A percentile compares a stretch with the other conserved stretches of the same genome.
Conservation (phyloP, 768 basidiomycete species). For the Lactifluus echinatus region DNA sequence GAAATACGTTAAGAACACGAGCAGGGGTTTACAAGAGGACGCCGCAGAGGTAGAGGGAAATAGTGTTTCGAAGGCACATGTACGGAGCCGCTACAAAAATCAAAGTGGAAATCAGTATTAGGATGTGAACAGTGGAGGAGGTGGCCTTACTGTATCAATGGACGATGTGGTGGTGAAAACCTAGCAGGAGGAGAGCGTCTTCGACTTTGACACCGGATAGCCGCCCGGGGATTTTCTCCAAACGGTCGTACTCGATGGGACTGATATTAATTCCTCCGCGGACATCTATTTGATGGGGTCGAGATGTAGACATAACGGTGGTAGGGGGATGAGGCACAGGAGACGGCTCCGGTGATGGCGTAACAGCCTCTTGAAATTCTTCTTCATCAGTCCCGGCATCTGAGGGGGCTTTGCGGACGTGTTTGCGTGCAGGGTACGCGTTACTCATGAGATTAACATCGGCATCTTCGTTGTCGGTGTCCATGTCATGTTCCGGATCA, state of each 20-base stretch:
- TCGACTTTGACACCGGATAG: slow-evolving; percentile 55
- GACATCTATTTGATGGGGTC: slow-evolving; percentile 21
- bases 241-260: slow-evolving; percentile 36
- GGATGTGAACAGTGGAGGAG: background rate
- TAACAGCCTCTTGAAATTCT: slow-evolving; percentile 66
- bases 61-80: background rate
- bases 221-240: slow-evolving; percentile 35
- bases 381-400: slow-evolving; percentile 35
- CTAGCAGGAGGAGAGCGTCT: slow-evolving; percentile 64
- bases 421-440: slow-evolving; percentile 2
- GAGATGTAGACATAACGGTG: slow-evolving; percentile 21
- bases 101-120: background rate
- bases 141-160: slow-evolving; percentile 33
- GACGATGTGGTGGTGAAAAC: slow-evolving; percentile 61
- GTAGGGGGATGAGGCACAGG: slow-evolving; percentile 26
- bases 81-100: background rate
- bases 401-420: slow-evolving; percentile 11
- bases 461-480: slow-evolving; percentile 33
- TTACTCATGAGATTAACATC: background rate
- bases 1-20: background rate
- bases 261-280: slow-evolving; percentile 30
- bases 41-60: background rate
- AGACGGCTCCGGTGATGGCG: slow-evolving; percentile 52
- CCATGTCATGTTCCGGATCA: slow-evolving; percentile 33
- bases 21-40: background rate